Percentiles rank a stretch among this genome's conserved stretches.
These are phyloP conservation scores for Yarrowia alimentaria DNA, from an alignment of 805 yeast genomes.

Conservation along the genomic window DNA sequence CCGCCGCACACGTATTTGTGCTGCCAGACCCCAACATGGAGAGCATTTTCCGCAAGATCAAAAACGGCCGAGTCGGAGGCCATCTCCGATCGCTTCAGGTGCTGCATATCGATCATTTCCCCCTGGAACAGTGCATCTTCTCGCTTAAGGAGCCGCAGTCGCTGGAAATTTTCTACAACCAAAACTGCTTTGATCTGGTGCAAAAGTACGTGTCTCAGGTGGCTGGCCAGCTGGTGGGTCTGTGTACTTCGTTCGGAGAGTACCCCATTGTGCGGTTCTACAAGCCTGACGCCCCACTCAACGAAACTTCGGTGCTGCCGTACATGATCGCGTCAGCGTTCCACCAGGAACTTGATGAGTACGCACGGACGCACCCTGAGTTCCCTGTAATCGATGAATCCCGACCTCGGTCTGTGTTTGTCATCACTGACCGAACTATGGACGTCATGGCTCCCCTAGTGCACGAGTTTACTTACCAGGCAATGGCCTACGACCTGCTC, in stretches of 20 bases:
- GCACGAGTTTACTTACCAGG: slow-evolving; percentile 89
- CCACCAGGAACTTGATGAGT: slow-evolving; percentile 68
- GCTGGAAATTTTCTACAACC: slow-evolving; percentile 70
- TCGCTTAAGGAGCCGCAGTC: slow-evolving; percentile 61
- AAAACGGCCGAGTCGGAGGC: slow-evolving; percentile 35
- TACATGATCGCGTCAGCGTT: slow-evolving; percentile 69
- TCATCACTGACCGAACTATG: slow-evolving; percentile 78
- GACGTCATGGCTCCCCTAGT: slow-evolving; percentile 80
- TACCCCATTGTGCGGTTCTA: slow-evolving; percentile 82
- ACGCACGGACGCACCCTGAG: slow-evolving; percentile 65
- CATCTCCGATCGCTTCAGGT: slow-evolving; percentile 40
- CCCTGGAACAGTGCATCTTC: slow-evolving; percentile 70
- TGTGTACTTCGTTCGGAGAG: slow-evolving; percentile 80
- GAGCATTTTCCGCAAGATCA: slow-evolving; percentile 33
- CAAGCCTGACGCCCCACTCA: slow-evolving; percentile 41
- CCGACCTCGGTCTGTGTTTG: slow-evolving; percentile 68
- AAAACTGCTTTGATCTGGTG: slow-evolving; percentile 60
- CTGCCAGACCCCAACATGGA: slow-evolving; percentile 46
- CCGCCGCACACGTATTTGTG: slow-evolving; percentile 68
- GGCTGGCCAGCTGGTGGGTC: slow-evolving; percentile 63
- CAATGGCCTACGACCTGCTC: slow-evolving; percentile 79
- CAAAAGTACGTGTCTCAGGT: slow-evolving; percentile 55
- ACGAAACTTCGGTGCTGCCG: slow-evolving; percentile 58
- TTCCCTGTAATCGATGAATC: slow-evolving; percentile 47
- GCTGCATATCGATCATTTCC: slow-evolving; percentile 53